phyloP scores from a whole-genome alignment of 1,284 basidiomycete species.

The Fomitopsis palustris region DNA sequence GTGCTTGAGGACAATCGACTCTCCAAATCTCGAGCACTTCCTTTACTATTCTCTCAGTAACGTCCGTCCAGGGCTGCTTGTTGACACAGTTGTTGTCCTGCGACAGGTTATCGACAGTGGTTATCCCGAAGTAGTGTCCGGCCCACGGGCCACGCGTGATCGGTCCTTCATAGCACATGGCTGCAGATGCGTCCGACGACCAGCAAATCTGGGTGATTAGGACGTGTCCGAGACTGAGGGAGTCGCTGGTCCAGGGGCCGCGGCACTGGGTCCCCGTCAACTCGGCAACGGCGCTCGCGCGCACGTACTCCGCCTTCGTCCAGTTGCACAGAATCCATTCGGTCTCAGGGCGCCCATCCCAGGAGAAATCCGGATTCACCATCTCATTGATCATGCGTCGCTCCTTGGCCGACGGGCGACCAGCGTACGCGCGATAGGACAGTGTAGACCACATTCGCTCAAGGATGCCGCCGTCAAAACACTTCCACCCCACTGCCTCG shows the following conservation, averaged over 20 bases:
- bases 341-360: background rate
- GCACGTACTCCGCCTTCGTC: background rate
- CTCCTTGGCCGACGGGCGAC: background rate
- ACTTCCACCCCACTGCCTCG: background rate
- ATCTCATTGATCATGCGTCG: background rate
- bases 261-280: background rate
- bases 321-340: slow-evolving; percentile 2
- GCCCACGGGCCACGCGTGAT: slow-evolving; percentile 17
- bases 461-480: background rate
- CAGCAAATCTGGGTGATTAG: slow-evolving; percentile 16
- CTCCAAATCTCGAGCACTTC: background rate
- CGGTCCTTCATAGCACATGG: background rate
- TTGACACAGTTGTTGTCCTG: background rate
- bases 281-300: background rate
- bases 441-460: slow-evolving; percentile 1
- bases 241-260: background rate
- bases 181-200: slow-evolving; percentile 7
- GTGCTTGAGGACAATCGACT: background rate
- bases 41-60: slow-evolving; percentile 7
- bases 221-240: slow-evolving; percentile 7
- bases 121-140: slow-evolving; percentile 30
- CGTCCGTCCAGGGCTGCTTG: slow-evolving; percentile 13
- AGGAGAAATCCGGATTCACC: background rate
- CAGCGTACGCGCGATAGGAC: background rate
- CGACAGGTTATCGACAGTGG: slow-evolving; percentile 7